Base-by-base conservation (phyloP, 257 asterid genomes). In the Linaria vulgaris region DNA sequence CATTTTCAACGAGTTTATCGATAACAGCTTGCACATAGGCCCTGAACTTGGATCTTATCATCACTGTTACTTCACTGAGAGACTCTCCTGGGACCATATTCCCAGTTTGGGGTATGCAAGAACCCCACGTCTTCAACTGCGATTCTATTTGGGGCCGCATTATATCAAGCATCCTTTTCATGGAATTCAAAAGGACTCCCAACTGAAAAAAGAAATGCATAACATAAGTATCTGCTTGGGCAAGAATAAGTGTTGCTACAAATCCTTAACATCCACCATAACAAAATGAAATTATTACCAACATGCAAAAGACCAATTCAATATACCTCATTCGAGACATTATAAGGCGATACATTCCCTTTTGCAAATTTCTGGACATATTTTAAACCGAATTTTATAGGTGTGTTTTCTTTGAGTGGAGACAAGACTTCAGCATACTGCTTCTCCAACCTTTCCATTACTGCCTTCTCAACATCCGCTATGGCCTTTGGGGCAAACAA, bases 391-490 rank as follows among this genome's bases (percentile, higher is more conserved):
- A 91, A 70, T 73, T 88, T 91, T 73, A 88, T 71, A 0, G 98
- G 90, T 78, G 88, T 69, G 68, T 68, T 85, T 75, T 92, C 99
- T 69, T 82, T 92, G 82, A 92, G 60, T 12, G 97, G 95, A 51
- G 88, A 81, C 47, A 92, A 73, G 34, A 85, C 86, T 67, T 89
- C 99, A 6, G 91, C 85, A 48, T 82, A 87, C 59, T 83, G 91
- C 66, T 80, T 89, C 80, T 92, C 99, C 85, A 92, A 69, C 74
- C 95, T 78, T 59, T 89, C 99, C 49, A 89, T 73, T 34, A 82
- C 82, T 0, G 91, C 85, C 80, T 85, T 92, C 83, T 92, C 99
- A 21, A 92, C 88, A 76, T 89, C 99, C 41, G 95, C 87, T 59
- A 89, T 80, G 64, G 96, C 89, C 96, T 90, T 54, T 72, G 38